These are phyloP conservation scores for Lentithecium fluviatile DNA, from an alignment of 495 filamentous ascomycete species.

Conservation along the genomic window DNA sequence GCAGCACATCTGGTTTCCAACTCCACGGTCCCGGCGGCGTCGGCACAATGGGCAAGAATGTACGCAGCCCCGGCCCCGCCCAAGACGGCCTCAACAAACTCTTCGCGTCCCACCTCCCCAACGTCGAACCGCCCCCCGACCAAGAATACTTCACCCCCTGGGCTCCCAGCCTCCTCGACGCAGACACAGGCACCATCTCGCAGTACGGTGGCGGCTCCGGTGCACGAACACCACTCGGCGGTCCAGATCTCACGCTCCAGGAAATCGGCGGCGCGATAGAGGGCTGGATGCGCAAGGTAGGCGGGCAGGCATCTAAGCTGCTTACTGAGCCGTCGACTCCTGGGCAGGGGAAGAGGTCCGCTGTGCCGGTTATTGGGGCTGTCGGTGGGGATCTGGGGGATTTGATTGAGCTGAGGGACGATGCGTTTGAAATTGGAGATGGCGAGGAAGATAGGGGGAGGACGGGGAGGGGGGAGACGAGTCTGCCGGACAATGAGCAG, in stretches of 20 bases:
- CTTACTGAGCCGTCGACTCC: conserved; percentile 39
- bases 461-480: background rate
- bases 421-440: conserved; percentile 52
- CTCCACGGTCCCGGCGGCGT: conserved; percentile 81
- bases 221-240: conserved; percentile 17
- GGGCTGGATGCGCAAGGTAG: conserved; percentile 81
- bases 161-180: conserved; percentile 42
- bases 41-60: conserved; percentile 68
- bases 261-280: conserved; percentile 83
- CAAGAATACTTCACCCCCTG: conserved; percentile 40
- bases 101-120: conserved; percentile 73
- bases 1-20: conserved; percentile 34
- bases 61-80: conserved; percentile 73
- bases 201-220: conserved; percentile 20
- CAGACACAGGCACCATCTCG: conserved; percentile 17
- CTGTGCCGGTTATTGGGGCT: conserved; percentile 40
- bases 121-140: conserved; percentile 54
- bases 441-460: conserved; percentile 17
- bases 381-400: conserved; percentile 56
- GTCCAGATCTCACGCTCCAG: conserved; percentile 57
- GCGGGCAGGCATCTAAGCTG: conserved; percentile 56
- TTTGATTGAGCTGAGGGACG: conserved; percentile 76
- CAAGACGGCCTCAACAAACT: conserved; percentile 77
- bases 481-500: conserved; percentile 4
- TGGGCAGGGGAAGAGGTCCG: conserved; percentile 38